Evolutionary conservation across 306 rosid genomes (phyloP).

Genomic region (Ceratonia siliqua): DNA sequence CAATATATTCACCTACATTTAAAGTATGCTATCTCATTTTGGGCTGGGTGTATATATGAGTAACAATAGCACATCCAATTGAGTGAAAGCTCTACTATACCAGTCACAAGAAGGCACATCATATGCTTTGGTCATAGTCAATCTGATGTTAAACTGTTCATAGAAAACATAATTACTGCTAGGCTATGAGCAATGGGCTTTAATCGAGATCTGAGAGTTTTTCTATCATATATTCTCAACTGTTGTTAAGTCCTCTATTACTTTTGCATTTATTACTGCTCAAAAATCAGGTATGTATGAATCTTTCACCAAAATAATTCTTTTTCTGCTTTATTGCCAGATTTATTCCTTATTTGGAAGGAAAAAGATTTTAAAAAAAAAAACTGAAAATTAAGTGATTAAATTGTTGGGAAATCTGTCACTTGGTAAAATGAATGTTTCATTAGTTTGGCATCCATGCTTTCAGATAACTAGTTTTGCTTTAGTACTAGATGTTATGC

Average conservation of each 20-base stretch:
- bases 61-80: background rate
- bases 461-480: conserved; percentile 1
- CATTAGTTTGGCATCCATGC: conserved; percentile 6
- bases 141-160: conserved; percentile 9
- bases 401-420: conserved; percentile 25
- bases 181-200: background rate
- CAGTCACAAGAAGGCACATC: conserved; percentile 8
- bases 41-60: conserved; percentile 5
- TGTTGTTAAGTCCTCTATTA: background rate
- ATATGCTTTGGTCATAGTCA: conserved; percentile 19
- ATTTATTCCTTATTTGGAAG: conserved; percentile 10
- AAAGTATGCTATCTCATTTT: conserved; percentile 13
- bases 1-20: background rate
- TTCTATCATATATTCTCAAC: conserved; percentile 12
- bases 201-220: conserved; percentile 26
- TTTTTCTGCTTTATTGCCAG: conserved; percentile 7
- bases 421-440: conserved; percentile 20
- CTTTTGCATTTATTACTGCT: background rate
- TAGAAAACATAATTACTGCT: background rate
- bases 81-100: conserved; percentile 9
- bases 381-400: conserved; percentile 10
- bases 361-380: background rate
- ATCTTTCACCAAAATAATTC: background rate
- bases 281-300: conserved; percentile 16
- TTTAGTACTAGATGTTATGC: conserved; percentile 15